Base-by-base conservation (phyloP, 441 rosid species). In the Populus hybrid region DNA sequence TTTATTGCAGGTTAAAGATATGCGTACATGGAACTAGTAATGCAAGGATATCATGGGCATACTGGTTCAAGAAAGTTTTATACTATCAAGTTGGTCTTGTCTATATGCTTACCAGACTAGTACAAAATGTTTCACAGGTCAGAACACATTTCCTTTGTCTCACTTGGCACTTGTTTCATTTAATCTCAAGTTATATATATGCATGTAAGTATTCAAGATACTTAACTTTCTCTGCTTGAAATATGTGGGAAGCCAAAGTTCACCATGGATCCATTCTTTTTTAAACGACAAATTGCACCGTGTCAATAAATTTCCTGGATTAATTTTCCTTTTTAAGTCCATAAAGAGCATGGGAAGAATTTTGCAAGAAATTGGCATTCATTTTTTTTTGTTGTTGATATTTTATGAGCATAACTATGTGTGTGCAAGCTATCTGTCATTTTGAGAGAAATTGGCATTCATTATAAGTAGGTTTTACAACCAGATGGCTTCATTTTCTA, bases 81-180 rank as follows among this genome's bases (percentile, higher is more conserved):
- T 95, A 95, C 88, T 90, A 95, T 84, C 97, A 95, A 88, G 99
- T 95, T 81, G 98, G 97, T 81, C 73, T 91, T 73, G 97, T 92
- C 32, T 95, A 95, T 81, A 78, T 91, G 85, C 89, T 95, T 73
- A 94, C 97, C 83, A 89, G 99, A 88, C 83, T 95, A 72, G 91
- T 92, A 79, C 80, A 87, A 81, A 95, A 94, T 78, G 95, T 95
- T 82, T 94, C 99, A 67, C 97, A 92, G 93, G 99, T 93, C 65
- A 77, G 91, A 72, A 32, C 74, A 53, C 71, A 32, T 72, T 67
- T 69, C 61, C 30, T 57, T 71, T 42, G 34, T 75, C 59, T 61
- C 16, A 23, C 24, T 0, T 19, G 74, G 42, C 12, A 19, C 53
- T 21, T 66, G 4, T 63, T 61, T 73, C 9, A 7, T 42, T 53